These are phyloP conservation scores for Candida xyloterini DNA, from an alignment of 805 yeast genomes.

Conservation along the genomic window DNA sequence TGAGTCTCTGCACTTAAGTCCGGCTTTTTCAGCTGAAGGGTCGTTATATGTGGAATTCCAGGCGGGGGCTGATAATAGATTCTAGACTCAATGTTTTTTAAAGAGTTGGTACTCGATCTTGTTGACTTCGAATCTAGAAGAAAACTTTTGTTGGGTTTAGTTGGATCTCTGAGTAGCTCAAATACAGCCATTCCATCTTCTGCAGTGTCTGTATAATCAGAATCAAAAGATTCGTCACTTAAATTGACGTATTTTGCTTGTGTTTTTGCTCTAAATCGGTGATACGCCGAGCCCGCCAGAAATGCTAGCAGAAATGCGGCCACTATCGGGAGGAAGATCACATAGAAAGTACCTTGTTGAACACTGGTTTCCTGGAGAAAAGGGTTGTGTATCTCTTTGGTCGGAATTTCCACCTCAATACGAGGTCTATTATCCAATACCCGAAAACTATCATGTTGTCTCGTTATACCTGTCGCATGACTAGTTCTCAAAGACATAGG, in stretches of 20 bases:
- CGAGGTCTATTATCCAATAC: background rate
- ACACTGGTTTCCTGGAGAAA: slow-evolving; percentile 19
- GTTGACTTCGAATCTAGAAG: background rate
- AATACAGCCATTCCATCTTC: slow-evolving; percentile 9
- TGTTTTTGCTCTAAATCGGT: slow-evolving; percentile 22
- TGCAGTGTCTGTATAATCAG: slow-evolving; percentile 8
- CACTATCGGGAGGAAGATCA: slow-evolving; percentile 28
- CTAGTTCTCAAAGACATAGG: background rate
- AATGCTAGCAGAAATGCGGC: slow-evolving; percentile 23
- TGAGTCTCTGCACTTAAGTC: background rate
- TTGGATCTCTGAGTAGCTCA: slow-evolving; percentile 1
- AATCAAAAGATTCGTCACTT: slow-evolving; percentile 16
- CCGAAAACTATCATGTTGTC: background rate
- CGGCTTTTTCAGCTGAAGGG: slow-evolving; percentile 2
- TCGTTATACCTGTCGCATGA: background rate
- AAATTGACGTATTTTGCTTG: slow-evolving; percentile 20
- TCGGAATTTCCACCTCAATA: slow-evolving; percentile 16
- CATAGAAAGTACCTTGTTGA: slow-evolving; percentile 29
- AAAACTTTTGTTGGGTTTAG: background rate
- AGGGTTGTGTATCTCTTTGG: slow-evolving; percentile 22
- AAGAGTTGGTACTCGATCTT: slow-evolving; percentile 1
- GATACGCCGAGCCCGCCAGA: slow-evolving; percentile 20
- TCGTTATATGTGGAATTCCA: background rate
- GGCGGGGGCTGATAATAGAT: slow-evolving; percentile 2
- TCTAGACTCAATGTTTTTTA: background rate